These are phyloP conservation scores for Daldinia sp. DNA, from an alignment of 2,329 filamentous ascomycete species.

Conservation along the genomic window DNA sequence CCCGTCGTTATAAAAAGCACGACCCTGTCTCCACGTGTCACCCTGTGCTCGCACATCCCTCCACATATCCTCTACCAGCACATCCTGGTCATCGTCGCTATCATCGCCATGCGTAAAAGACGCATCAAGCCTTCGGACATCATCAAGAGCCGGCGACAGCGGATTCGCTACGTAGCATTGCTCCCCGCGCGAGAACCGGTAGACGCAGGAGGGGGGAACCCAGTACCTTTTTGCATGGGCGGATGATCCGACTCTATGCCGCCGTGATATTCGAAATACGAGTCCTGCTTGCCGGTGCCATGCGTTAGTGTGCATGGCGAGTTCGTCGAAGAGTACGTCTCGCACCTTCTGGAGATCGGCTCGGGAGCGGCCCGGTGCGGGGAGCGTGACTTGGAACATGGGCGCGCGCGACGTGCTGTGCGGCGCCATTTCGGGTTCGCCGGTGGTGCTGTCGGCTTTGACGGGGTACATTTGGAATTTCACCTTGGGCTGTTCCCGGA, in stretches of 20 bases:
- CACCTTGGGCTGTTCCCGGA: slow-evolving; percentile 6
- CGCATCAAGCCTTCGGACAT: background rate
- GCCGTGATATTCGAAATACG: slow-evolving; percentile 15
- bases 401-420: background rate
- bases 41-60: slow-evolving; percentile 16
- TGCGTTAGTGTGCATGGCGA: background rate
- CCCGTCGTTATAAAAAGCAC: no score
- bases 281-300: slow-evolving; percentile 19
- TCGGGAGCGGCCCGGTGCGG: background rate
- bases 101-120: slow-evolving; percentile 1
- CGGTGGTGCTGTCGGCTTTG: background rate
- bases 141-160: background rate
- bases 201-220: slow-evolving; percentile 14
- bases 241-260: background rate
- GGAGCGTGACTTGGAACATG: slow-evolving; percentile 26
- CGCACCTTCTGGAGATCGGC: background rate
- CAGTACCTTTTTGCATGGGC: background rate
- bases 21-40: no score
- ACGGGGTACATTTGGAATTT: slow-evolving; percentile 25
- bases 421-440: no score
- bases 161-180: background rate
- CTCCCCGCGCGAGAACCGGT: background rate
- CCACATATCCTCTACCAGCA: slow-evolving; percentile 22
- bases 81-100: slow-evolving; percentile 22
- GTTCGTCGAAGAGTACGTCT: background rate